Conservation (phyloP, 805 yeast species). For the Nakazawaea sp. region DNA sequence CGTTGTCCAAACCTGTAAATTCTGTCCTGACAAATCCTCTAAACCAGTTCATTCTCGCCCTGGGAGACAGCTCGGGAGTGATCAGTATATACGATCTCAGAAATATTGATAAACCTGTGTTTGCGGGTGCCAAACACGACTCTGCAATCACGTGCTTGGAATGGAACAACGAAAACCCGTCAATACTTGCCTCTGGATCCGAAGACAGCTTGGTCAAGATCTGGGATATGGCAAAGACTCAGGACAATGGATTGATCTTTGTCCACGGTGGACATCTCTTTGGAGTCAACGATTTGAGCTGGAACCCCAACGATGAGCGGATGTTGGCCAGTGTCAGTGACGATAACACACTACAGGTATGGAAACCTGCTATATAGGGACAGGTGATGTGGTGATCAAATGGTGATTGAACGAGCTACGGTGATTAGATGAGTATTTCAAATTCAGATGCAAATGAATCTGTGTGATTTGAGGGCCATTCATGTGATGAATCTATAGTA, state of each 20-base stretch:
- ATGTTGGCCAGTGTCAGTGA: conserved; percentile 72
- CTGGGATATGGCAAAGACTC: conserved; percentile 40
- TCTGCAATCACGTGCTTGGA: conserved; percentile 58
- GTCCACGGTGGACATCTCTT: conserved; percentile 82
- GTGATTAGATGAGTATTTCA: background rate
- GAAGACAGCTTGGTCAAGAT: conserved; percentile 57
- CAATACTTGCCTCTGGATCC: conserved; percentile 61
- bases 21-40: conserved; percentile 53
- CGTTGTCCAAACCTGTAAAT: conserved; percentile 32
- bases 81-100: conserved; percentile 66
- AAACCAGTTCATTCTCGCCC: conserved; percentile 50
- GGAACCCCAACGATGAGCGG: conserved; percentile 73
- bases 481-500: no score
- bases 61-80: conserved; percentile 58
- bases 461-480: no score
- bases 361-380: conserved; percentile 49
- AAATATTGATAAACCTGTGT: conserved; percentile 24
- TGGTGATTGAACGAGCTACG: background rate
- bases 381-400: no score
- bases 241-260: conserved; percentile 35
- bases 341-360: conserved; percentile 82
- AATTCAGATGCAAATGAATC: background rate
- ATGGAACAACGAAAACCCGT: conserved; percentile 60
- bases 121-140: conserved; percentile 26
- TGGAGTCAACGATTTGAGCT: conserved; percentile 78